Evolutionary conservation across 768 basidiomycete species (phyloP).

Genomic region (Kwoniella dendrophila): DNA sequence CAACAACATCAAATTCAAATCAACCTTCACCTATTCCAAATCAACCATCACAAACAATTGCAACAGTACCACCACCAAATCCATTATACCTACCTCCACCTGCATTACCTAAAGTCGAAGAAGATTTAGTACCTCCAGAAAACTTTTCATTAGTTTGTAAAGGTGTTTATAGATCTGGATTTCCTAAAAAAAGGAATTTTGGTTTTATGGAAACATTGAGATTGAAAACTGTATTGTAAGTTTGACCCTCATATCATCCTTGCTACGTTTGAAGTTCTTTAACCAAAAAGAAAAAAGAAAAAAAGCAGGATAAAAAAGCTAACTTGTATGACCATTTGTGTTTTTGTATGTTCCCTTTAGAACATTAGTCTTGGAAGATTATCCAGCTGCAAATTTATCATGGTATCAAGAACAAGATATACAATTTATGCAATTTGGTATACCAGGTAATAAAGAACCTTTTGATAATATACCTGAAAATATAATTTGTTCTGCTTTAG

Average conservation of each 20-base stretch:
- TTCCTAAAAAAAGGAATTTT: constrained; percentile 56
- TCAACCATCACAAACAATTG: not conserved
- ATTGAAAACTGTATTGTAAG: constrained; percentile 57
- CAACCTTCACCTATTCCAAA: constrained; percentile 2
- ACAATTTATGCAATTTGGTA: constrained; percentile 57
- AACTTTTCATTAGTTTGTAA: constrained; percentile 55
- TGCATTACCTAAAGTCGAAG: constrained; percentile 37
- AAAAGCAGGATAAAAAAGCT: no score
- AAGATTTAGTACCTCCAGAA: constrained; percentile 54
- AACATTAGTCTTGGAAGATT: constrained; percentile 56
- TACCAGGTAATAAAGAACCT: constrained; percentile 57
- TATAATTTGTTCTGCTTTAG: constrained; percentile 56
- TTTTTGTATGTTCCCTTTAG: constrained; percentile 19
- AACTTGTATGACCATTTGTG: no score
- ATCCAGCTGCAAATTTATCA: constrained; percentile 56
- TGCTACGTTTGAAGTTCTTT: not conserved
- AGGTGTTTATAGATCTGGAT: constrained; percentile 54
- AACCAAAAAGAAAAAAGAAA: no score
- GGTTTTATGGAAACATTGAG: constrained; percentile 55
- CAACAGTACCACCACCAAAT: constrained; percentile 15
- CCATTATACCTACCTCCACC: constrained; percentile 48
- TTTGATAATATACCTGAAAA: constrained; percentile 56
- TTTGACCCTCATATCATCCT: constrained; percentile 10
- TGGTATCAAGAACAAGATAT: constrained; percentile 56
- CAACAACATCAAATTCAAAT: not conserved